phyloP scores from a whole-genome alignment of 2,329 filamentous ascomycete species.

The Simplicillium aogashimaense region DNA sequence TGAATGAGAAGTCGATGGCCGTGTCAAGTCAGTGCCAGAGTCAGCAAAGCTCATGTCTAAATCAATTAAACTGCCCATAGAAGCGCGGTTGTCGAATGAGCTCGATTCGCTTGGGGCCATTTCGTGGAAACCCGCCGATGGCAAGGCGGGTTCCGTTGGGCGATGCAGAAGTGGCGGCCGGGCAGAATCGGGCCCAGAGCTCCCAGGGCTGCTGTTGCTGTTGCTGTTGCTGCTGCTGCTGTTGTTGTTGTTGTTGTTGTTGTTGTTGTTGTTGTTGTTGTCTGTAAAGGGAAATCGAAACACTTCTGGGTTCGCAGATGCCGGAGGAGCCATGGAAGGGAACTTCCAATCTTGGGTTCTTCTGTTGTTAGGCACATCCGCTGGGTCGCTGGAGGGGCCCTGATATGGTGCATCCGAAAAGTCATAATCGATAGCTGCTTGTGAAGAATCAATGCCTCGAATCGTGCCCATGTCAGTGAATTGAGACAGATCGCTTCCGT shows the following conservation, averaged over 20 bases:
- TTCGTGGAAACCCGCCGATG: slow-evolving; percentile 30
- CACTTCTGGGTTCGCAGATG: slow-evolving; percentile 42
- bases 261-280: too few species aligned
- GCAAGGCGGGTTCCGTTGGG: slow-evolving; percentile 38
- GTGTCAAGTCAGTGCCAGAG: slow-evolving; percentile 36
- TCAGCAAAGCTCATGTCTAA: slow-evolving; percentile 46
- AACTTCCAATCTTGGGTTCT: slow-evolving; percentile 50
- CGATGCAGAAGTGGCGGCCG: slow-evolving; percentile 39
- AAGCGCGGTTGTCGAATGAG: slow-evolving; percentile 27
- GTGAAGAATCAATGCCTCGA: slow-evolving; percentile 31
- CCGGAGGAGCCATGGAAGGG: slow-evolving; percentile 38
- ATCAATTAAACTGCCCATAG: slow-evolving; percentile 39
- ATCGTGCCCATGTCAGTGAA: slow-evolving; percentile 55
- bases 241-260: too few species aligned
- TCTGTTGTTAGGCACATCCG: slow-evolving; percentile 40
- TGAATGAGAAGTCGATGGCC: slow-evolving; percentile 51
- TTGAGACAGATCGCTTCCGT: slow-evolving; percentile 43
- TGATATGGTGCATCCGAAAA: slow-evolving; percentile 32
- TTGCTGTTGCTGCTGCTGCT: not conserved
- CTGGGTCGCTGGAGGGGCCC: slow-evolving; percentile 47
- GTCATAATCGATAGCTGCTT: slow-evolving; percentile 38
- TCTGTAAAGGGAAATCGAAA: slow-evolving; percentile 35
- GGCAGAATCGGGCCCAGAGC: slow-evolving; percentile 14
- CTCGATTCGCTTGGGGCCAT: slow-evolving; percentile 23
- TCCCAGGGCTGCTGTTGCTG: not conserved